Evolutionary conservation across 2,329 filamentous ascomycete genomes (phyloP), one percentile per base, ranked within the genome.

Genomic region (Claviceps arundinis): DNA sequence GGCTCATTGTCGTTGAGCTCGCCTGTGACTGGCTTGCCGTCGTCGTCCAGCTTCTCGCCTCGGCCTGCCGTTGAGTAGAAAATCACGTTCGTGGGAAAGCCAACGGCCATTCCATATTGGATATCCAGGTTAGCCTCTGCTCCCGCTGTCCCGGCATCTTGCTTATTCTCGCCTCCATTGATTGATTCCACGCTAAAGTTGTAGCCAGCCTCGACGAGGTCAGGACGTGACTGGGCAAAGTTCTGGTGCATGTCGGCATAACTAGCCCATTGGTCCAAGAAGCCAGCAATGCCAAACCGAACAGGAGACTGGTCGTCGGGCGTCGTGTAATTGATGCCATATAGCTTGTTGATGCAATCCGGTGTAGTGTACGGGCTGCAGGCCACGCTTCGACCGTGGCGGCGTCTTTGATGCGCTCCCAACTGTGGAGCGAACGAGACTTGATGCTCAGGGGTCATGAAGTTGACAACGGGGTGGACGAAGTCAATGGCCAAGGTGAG

Each of bases 1-100:
- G 79, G 79, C 62, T 82, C 78, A 59, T 82, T 81, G 54, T 70
- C 62, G 48, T 61, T 60, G 4, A 59, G 56, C 2, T 62, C 57
- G 4, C 58, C 59, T 0, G 62, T 53, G 3, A 70, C 45, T 0
- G 65, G 52, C 2, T 65, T 58, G n/a, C 73, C 70, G 11, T 67
- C 52, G 5, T 64, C 57, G 54, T 68, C 65, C 7, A 76, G 59
- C 54, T 72, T 67, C 4, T 60, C 63, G 13, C 70, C 72, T 2
- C 70, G 66, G 1, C 74, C 74, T 5, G 68, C 73, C 0, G 70
- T 70, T 2, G 68, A 64, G 55, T 73, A 74, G 58, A 71, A 77
- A 2, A 61, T 66, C 3, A 76, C 61, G 6, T 71, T 61, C 9
- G 72, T 57, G 1, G 74, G 74, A 56, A 71, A 70, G 0, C 64